A percentile compares a stretch with the other conserved stretches of the same genome.
Conservation (phyloP, 2,329 filamentous ascomycete genomes). For the Alternaria panax region DNA sequence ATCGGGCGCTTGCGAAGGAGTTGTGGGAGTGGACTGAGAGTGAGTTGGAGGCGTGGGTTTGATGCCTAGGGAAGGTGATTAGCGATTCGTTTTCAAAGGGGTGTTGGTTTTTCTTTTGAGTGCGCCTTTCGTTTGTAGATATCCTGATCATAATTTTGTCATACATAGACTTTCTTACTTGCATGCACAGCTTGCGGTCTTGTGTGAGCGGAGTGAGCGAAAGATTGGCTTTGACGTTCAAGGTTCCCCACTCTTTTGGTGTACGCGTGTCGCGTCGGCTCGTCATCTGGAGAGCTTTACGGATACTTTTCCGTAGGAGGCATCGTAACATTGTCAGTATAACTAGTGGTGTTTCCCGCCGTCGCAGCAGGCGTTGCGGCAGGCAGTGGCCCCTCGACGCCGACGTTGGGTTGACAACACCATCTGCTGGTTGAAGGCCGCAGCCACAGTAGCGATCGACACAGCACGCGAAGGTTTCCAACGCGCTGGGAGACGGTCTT, state of each 20-base stretch:
- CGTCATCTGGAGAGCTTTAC: background rate
- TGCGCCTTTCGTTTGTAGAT: background rate
- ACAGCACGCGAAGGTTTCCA: constrained; percentile 15
- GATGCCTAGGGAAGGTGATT: background rate
- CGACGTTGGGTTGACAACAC: background rate
- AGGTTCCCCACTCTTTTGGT: background rate
- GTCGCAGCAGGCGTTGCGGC: background rate
- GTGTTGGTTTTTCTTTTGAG: background rate
- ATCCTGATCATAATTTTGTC: background rate
- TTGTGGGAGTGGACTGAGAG: constrained; percentile 50
- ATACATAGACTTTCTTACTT: background rate
- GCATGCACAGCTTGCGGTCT: background rate
- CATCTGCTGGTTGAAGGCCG: background rate
- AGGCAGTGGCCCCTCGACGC: background rate
- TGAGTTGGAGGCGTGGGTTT: constrained; percentile 32
- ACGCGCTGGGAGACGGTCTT: constrained; percentile 15
- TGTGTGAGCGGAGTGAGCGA: background rate
- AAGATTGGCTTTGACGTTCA: background rate
- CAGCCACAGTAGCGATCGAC: background rate
- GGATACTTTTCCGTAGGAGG: constrained; percentile 8
- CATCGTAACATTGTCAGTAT: background rate
- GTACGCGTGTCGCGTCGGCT: background rate
- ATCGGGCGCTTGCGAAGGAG: constrained; percentile 43
- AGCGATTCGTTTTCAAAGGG: background rate
- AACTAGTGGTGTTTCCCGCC: background rate